Evolutionary conservation across 192 early-diverging fungal species (phyloP).

Genomic region (Coemansia sp.): DNA sequence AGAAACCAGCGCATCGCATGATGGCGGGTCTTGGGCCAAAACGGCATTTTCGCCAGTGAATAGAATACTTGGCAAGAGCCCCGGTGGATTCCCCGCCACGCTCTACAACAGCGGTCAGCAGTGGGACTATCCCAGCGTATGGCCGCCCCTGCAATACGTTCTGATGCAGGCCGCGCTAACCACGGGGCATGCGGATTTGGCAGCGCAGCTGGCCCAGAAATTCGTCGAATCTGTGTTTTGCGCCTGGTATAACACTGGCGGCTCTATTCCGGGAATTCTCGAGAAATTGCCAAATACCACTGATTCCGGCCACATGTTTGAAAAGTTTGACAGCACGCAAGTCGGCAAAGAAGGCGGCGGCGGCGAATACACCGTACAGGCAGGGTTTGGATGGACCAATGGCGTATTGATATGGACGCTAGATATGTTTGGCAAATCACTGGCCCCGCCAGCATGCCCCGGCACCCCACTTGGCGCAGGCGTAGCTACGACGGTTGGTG

Average conservation of each 20-base stretch:
- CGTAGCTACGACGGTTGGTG: background rate
- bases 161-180: conserved; percentile 54
- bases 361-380: conserved; percentile 71
- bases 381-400: conserved; percentile 80
- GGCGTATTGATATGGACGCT: conserved; percentile 67
- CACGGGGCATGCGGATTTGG: conserved; percentile 9
- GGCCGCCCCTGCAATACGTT: conserved; percentile 67
- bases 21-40: conserved; percentile 8
- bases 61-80: conserved; percentile 39
- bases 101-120: conserved; percentile 60
- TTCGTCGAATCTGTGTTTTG: conserved; percentile 63
- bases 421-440: conserved; percentile 42
- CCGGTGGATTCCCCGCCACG: conserved; percentile 66
- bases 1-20: background rate
- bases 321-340: conserved; percentile 65
- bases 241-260: conserved; percentile 69
- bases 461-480: background rate
- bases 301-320: conserved; percentile 72
- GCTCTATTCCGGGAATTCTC: conserved; percentile 54
- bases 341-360: conserved; percentile 60
- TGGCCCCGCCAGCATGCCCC: conserved; percentile 28
- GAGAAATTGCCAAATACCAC: conserved; percentile 30
- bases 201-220: conserved; percentile 50
- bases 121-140: conserved; percentile 74
- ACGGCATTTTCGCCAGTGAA: conserved; percentile 49